Percentiles rank a stretch among this genome's conserved stretches.
phyloP scores from a whole-genome alignment of 73 alveolate species.

The Tetrahymena borealis region DNA sequence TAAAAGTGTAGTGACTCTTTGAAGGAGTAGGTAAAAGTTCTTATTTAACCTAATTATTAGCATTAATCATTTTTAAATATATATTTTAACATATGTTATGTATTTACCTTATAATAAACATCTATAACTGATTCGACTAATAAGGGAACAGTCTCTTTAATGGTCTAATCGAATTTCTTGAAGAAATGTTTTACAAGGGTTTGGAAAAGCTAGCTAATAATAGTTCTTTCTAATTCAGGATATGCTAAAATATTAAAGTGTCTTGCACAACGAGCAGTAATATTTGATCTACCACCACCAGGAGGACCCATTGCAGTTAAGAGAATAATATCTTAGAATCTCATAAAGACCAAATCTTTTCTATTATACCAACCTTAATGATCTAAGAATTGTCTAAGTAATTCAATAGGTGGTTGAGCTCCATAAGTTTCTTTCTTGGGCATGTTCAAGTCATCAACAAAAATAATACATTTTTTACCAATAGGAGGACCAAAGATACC shows the following conservation, averaged over 20 bases:
- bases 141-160: conserved; percentile 31
- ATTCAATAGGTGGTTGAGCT: conserved; percentile 99
- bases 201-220: conserved; percentile 86
- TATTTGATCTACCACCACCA: conserved; percentile 99
- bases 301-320: conserved; percentile 99
- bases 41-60: conserved; percentile 74
- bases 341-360: conserved; percentile 56
- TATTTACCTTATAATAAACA: conserved; percentile 86
- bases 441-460: conserved; percentile 99
- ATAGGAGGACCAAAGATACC: conserved; percentile 98
- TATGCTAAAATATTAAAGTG: conserved; percentile 96
- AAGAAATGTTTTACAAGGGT: conserved; percentile 81
- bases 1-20: conserved; percentile 98
- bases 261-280: conserved; percentile 95
- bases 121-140: conserved; percentile 66
- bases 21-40: conserved; percentile 99
- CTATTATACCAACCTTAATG: conserved; percentile 99
- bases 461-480: conserved; percentile 96
- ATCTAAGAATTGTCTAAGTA: conserved; percentile 98
- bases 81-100: not conserved
- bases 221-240: conserved; percentile 90
- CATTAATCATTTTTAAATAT: conserved; percentile 49
- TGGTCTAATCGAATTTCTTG: conserved; percentile 63
- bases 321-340: conserved; percentile 83
- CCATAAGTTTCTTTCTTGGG: conserved; percentile 99